Evolutionary conservation across 2,329 filamentous ascomycete genomes (phyloP).

Genomic region (Harringtonia lauricola): DNA sequence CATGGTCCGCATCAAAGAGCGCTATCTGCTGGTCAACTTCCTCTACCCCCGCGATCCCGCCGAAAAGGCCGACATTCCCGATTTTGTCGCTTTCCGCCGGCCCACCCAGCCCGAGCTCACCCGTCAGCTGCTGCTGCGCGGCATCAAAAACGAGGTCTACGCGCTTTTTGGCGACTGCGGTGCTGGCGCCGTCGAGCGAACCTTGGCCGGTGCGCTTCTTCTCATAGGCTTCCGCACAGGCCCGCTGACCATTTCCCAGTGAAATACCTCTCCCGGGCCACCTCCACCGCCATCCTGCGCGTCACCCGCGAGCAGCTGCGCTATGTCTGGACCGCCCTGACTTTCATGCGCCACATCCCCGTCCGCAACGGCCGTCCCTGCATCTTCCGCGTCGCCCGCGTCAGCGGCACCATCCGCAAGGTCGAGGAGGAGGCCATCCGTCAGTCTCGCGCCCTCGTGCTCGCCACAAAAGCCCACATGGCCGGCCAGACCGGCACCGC

Average conservation of each 20-base stretch:
- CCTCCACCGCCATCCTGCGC: constrained; percentile 84
- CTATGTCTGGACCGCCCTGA: constrained; percentile 81
- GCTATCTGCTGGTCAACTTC: constrained; percentile 91
- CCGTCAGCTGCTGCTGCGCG: constrained; percentile 51
- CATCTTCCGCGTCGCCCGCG: constrained; percentile 72
- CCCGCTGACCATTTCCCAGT: constrained; percentile 39
- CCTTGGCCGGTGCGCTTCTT: constrained; percentile 47
- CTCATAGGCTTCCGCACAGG: neutral
- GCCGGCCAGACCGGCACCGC: constrained; percentile 22
- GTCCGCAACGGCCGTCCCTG: constrained; percentile 51
- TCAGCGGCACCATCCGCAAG: constrained; percentile 89
- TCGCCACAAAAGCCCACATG: constrained; percentile 47
- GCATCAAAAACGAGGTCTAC: constrained; percentile 59
- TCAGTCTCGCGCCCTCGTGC: constrained; percentile 60
- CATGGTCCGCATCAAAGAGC: constrained; percentile 95
- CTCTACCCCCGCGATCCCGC: constrained; percentile 58
- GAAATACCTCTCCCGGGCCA: constrained; percentile 87
- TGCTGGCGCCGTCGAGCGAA: constrained; percentile 58
- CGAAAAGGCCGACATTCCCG: constrained; percentile 26
- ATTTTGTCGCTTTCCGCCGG: constrained; percentile 64
- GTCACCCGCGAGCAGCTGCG: constrained; percentile 74
- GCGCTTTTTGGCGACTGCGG: constrained; percentile 85
- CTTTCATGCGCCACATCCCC: constrained; percentile 64
- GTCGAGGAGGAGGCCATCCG: constrained; percentile 82
- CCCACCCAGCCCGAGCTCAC: constrained; percentile 67